Base-by-base conservation (phyloP, 768 basidiomycete species). In the Gyrodon lividus region DNA sequence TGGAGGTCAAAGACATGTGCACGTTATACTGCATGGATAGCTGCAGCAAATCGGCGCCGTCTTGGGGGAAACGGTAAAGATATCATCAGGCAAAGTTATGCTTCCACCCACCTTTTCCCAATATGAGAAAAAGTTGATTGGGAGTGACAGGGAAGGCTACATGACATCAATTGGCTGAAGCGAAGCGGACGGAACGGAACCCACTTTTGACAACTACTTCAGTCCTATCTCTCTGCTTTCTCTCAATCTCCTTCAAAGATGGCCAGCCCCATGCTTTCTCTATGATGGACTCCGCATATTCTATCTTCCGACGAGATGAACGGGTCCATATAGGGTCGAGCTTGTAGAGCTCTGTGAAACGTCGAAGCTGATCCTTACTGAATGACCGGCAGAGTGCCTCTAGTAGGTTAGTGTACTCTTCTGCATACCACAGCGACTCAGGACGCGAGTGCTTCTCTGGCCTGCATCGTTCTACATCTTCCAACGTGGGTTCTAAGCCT, bases 231-330 rank as follows among this genome's bases (percentile, higher is more conserved):
- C 72, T 72, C 59, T 71, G 73, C 46, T 75, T 68, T 59, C 75
- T 77, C 59, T 78, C 73, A 6, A 86, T 71, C 26, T 77, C 74
- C 40, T 72, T 67, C 48, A 87, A 62, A 23, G 83, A 79, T 6
- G 83, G 81, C 86, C 86, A 89, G 23, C 72, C 72, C 89, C 89
- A 92, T 50, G 74, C 70, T 52, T 77, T 69, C 63, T 87, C 82
- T 23, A 90, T 75, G 54, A 89, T 81, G 43, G 73, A 70, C 40
- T 72, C 72, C 35, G 77, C 79, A 57, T 67, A 71, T 33, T 71
- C 60, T 51, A 65, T 59, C 59, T 79, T 81, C 39, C 64, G 73
- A 43, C 66, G 62, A 39, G 60, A 68, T 5, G 55, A 61, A 37
- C 68, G 68, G 6, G 66, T 61, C 70, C 64, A 71, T 48, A 59